A percentile compares a stretch with the other conserved stretches of the same genome.
phyloP scores from a whole-genome alignment of 148 eudicot species.

The Persicaria tinctoria region DNA sequence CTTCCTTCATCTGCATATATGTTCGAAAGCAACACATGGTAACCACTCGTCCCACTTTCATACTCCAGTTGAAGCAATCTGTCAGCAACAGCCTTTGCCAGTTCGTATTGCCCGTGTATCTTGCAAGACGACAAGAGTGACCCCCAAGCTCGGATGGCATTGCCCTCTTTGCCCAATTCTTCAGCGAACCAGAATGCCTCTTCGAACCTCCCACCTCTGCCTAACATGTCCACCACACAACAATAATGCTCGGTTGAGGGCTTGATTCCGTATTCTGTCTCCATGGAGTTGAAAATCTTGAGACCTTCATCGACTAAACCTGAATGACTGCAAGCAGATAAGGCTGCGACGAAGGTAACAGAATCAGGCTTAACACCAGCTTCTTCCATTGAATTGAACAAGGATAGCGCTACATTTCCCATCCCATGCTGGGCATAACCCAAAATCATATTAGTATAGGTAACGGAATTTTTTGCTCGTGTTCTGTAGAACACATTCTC shows the following conservation, averaged over 20 bases:
- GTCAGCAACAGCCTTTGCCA: constrained; percentile 61
- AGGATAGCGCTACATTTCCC: constrained; percentile 45
- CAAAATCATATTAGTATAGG: constrained; percentile 84
- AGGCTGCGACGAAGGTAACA: constrained; percentile 64
- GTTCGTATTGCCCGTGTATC: constrained; percentile 54
- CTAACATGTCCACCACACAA: constrained; percentile 83
- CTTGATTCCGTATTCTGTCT: constrained; percentile 36
- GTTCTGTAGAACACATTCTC: constrained; percentile 45
- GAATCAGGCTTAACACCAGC: constrained; percentile 58
- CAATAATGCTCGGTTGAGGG: constrained; percentile 73
- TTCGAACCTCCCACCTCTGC: constrained; percentile 63
- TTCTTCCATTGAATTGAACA: constrained; percentile 58
- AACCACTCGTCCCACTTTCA: constrained; percentile 40
- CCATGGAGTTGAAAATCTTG: constrained; percentile 63
- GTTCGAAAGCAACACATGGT: constrained; percentile 66
- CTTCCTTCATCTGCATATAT: constrained; percentile 77
- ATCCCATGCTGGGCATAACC: constrained; percentile 87
- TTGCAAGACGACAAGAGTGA: constrained; percentile 69
- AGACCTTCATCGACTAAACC: constrained; percentile 87
- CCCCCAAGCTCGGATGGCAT: constrained; percentile 72
- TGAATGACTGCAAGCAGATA: constrained; percentile 84
- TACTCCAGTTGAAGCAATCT: constrained; percentile 51
- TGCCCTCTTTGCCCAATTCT: constrained; percentile 45
- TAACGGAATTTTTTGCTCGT: constrained; percentile 50
- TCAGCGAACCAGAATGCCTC: constrained; percentile 71